phyloP scores from a whole-genome alignment of 2,329 filamentous ascomycete genomes.

The Cordyceps cicadae region DNA sequence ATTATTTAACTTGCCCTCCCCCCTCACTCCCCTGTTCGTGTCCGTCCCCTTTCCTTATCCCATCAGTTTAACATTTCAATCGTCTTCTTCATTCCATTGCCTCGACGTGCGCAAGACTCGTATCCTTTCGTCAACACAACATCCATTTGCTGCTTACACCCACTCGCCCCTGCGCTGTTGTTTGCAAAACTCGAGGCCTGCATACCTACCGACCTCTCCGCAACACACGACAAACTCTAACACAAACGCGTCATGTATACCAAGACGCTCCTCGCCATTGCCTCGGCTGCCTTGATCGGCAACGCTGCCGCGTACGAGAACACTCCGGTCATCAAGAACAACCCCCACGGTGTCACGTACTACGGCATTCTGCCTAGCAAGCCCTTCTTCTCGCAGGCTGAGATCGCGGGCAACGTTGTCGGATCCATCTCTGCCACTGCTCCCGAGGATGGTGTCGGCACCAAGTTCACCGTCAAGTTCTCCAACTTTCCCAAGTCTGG shows the following conservation, averaged over 20 bases:
- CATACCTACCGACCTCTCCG: neutral
- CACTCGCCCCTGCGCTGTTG: neutral
- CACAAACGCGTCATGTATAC: slow-evolving; percentile 14
- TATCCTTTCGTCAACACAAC: neutral
- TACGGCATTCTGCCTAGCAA: slow-evolving; percentile 47
- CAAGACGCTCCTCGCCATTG: slow-evolving; percentile 18
- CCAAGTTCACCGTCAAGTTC: slow-evolving; percentile 47
- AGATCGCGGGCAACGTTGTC: slow-evolving; percentile 44
- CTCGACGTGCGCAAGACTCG: neutral
- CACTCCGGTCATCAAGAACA: slow-evolving; percentile 45
- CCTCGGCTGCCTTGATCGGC: slow-evolving; percentile 23
- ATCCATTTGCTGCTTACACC: neutral
- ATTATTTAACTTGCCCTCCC: neutral
- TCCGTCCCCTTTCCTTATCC: neutral
- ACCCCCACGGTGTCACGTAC: slow-evolving; percentile 47
- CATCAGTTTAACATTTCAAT: neutral
- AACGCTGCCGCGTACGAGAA: slow-evolving; percentile 26
- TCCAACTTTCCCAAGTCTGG: slow-evolving; percentile 48
- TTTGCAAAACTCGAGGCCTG: neutral
- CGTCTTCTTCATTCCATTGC: neutral
- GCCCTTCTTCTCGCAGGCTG: slow-evolving; percentile 41
- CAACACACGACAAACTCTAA: neutral
- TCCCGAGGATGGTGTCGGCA: slow-evolving; percentile 42
- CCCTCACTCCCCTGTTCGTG: neutral
- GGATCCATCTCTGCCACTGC: slow-evolving; percentile 41